Conservation (phyloP, 1,139 yeast species). For the Suhomyces yuchorum region DNA sequence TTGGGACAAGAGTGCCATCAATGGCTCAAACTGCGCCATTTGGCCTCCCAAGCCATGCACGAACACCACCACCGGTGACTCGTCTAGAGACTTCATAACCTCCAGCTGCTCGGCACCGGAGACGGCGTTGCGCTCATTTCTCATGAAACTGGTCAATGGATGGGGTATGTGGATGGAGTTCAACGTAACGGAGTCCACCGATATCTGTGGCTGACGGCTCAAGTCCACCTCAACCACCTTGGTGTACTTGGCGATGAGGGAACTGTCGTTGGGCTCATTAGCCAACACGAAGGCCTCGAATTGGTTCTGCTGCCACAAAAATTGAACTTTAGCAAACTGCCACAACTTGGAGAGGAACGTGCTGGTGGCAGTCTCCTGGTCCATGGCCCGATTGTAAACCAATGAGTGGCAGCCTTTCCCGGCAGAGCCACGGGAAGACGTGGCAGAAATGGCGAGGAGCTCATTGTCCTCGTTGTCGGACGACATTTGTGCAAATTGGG, state of each 20-base stretch:
- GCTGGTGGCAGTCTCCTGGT: slow-evolving; percentile 21
- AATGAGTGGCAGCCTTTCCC: slow-evolving; percentile 1
- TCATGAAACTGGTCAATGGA: slow-evolving; percentile 52
- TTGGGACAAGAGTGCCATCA: slow-evolving; percentile 65
- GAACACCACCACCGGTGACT: slow-evolving; percentile 60
- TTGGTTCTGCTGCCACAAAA: slow-evolving; percentile 29
- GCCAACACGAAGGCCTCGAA: slow-evolving; percentile 44
- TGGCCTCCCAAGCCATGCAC: slow-evolving; percentile 83
- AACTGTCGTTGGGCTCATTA: slow-evolving; percentile 57
- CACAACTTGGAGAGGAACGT: slow-evolving; percentile 26
- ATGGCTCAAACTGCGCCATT: slow-evolving; percentile 67
- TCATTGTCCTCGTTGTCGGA: slow-evolving; percentile 15
- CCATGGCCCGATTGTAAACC: slow-evolving; percentile 4
- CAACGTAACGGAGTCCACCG: slow-evolving; percentile 40
- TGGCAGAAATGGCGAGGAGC: slow-evolving; percentile 12
- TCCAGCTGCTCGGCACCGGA: slow-evolving; percentile 23
- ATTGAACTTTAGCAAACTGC: slow-evolving; percentile 30
- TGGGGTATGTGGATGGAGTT: slow-evolving; percentile 54
- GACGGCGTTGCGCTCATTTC: slow-evolving; percentile 35
- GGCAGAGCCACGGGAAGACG: slow-evolving; percentile 1
- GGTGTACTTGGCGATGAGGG: slow-evolving; percentile 53
- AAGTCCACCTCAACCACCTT: slow-evolving; percentile 40
- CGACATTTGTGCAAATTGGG: slow-evolving; percentile 8
- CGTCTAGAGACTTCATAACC: slow-evolving; percentile 40
- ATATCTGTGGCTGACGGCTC: slow-evolving; percentile 20